phyloP scores from a whole-genome alignment of 345 rosid species.

The Eucalyptus tenuipes region DNA sequence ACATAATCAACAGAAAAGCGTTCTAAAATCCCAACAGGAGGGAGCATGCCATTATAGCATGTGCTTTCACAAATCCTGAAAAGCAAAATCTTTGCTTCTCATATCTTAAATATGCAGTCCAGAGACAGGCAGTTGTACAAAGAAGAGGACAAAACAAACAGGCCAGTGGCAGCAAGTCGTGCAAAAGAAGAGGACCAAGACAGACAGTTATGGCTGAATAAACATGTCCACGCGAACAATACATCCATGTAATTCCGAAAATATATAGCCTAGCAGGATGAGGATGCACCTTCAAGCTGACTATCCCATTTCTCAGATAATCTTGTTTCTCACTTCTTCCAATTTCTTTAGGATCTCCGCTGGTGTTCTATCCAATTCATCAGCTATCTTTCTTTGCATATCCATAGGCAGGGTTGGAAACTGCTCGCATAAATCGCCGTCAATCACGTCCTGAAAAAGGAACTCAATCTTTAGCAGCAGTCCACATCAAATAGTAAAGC shows the following conservation, averaged over 20 bases:
- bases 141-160: not conserved
- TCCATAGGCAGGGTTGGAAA: conserved; percentile 85
- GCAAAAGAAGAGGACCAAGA: not conserved
- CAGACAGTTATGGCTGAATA: not conserved
- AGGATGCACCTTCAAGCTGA: not conserved
- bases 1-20: not conserved
- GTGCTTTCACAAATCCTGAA: not conserved
- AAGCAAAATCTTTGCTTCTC: not conserved
- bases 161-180: not conserved
- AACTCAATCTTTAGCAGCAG: not conserved
- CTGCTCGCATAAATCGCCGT: conserved; percentile 97
- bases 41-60: not conserved
- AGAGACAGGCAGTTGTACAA: not conserved
- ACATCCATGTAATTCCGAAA: not conserved
- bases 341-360: conserved; percentile 97
- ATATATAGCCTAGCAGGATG: not conserved
- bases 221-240: not conserved
- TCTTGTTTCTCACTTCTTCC: conserved; percentile 82
- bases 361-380: conserved; percentile 90
- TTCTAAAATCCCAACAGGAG: not conserved
- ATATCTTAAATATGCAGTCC: not conserved
- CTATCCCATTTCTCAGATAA: conserved; percentile 19
- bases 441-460: conserved; percentile 78
- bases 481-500: not conserved
- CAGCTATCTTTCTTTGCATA: conserved; percentile 84